Percentiles rank a stretch among this genome's conserved stretches.
phyloP scores from a whole-genome alignment of 208 protist genomes.

The Trypanosoma vivax region DNA sequence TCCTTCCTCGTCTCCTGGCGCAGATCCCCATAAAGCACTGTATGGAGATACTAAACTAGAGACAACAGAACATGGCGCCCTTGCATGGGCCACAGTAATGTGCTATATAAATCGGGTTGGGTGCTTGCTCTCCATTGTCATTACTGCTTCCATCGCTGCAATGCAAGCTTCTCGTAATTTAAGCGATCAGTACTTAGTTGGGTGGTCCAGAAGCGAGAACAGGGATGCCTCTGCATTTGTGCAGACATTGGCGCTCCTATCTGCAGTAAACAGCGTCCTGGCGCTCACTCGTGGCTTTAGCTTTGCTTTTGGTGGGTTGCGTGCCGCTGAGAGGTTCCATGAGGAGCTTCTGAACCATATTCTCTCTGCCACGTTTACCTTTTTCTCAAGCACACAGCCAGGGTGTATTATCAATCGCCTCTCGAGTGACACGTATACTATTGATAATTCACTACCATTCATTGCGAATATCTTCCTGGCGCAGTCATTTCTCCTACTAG shows the following conservation, averaged over 20 bases:
- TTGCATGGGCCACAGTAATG: constrained; percentile 15
- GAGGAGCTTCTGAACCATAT: constrained; percentile 36
- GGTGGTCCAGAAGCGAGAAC: constrained; percentile 17
- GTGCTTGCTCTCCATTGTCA: constrained; percentile 8
- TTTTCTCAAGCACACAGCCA: constrained; percentile 53
- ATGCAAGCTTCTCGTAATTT: constrained; percentile 24
- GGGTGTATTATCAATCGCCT: constrained; percentile 79
- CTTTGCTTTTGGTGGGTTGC: constrained; percentile 27
- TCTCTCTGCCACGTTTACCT: constrained; percentile 31
- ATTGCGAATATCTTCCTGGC: constrained; percentile 47
- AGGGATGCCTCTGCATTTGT: constrained; percentile 6
- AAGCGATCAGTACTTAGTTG: constrained; percentile 22
- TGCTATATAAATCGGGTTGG: constrained; percentile 20
- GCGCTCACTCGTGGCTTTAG: constrained; percentile 21
- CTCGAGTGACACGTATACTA: constrained; percentile 56
- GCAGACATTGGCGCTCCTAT: constrained; percentile 6
- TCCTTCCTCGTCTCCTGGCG: too few relatives aligned
- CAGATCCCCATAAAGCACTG: too few relatives aligned
- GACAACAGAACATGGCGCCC: background rate
- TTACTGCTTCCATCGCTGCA: constrained; percentile 10
- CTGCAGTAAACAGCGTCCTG: constrained; percentile 16
- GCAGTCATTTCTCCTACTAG: constrained; percentile 25
- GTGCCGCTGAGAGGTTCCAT: constrained; percentile 41
- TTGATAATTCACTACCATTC: constrained; percentile 75
- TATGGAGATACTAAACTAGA: too few relatives aligned